These are phyloP conservation scores for Pistacia integerrima DNA, from an alignment of 345 rosid genomes.

Conservation along the genomic window DNA sequence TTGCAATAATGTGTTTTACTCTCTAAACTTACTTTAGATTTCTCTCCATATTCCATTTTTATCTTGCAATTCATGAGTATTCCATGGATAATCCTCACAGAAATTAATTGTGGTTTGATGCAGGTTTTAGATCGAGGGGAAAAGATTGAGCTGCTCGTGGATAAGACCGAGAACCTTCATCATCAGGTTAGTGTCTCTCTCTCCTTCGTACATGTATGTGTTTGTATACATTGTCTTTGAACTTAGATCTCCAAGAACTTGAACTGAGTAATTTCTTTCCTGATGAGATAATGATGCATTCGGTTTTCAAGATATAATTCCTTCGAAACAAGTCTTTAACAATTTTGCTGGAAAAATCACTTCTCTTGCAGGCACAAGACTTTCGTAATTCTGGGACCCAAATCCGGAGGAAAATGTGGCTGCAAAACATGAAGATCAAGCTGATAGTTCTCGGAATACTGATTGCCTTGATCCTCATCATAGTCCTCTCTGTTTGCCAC, in stretches of 20 bases:
- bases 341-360: background rate
- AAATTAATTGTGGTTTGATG: background rate
- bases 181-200: slow-evolving; percentile 32
- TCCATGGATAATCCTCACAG: background rate
- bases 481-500: slow-evolving; percentile 45
- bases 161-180: slow-evolving; percentile 48
- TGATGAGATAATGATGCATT: background rate
- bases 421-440: slow-evolving; percentile 51
- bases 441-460: slow-evolving; percentile 45
- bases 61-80: background rate
- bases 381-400: slow-evolving; percentile 37
- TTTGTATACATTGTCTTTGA: background rate
- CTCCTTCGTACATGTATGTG: background rate
- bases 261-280: background rate
- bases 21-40: background rate
- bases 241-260: background rate
- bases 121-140: slow-evolving; percentile 51
- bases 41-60: background rate
- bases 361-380: slow-evolving; percentile 39
- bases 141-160: slow-evolving; percentile 49
- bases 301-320: background rate
- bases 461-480: slow-evolving; percentile 45
- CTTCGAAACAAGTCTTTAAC: background rate
- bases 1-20: background rate
- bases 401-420: slow-evolving; percentile 51